Percentiles rank a stretch among this genome's conserved stretches.
Evolutionary conservation across 176 grass and related monocot species (phyloP).

Genomic region (Phyllostachys edulis): DNA sequence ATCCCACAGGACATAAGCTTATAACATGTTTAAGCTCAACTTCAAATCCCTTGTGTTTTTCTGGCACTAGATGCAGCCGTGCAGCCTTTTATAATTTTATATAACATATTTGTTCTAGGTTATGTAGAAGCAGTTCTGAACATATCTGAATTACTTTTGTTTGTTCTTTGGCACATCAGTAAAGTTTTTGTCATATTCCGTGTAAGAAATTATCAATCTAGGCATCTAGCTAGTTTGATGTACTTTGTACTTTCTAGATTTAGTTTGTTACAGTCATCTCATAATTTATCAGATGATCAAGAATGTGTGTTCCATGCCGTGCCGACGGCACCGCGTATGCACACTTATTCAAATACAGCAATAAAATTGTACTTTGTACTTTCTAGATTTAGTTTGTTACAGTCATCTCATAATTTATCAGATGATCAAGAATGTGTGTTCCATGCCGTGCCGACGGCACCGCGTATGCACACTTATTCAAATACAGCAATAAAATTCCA

Average conservation of each 20-base stretch:
- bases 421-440: neutral
- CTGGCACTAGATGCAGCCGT: neutral
- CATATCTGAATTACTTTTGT: neutral
- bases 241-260: neutral
- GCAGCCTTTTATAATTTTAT: neutral
- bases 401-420: neutral
- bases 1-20: neutral
- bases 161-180: neutral
- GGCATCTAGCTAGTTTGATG: neutral
- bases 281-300: neutral
- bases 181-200: neutral
- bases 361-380: constrained; percentile 7
- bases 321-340: neutral
- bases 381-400: neutral
- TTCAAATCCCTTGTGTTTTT: neutral
- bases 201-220: neutral
- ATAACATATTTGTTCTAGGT: neutral
- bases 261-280: neutral
- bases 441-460: neutral
- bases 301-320: neutral
- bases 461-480: neutral
- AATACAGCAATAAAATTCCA: neutral
- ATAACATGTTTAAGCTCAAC: neutral
- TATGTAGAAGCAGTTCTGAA: neutral
- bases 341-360: neutral